Base-by-base conservation (phyloP, 2,329 filamentous ascomycete species). In the Colletotrichum australisinense region DNA sequence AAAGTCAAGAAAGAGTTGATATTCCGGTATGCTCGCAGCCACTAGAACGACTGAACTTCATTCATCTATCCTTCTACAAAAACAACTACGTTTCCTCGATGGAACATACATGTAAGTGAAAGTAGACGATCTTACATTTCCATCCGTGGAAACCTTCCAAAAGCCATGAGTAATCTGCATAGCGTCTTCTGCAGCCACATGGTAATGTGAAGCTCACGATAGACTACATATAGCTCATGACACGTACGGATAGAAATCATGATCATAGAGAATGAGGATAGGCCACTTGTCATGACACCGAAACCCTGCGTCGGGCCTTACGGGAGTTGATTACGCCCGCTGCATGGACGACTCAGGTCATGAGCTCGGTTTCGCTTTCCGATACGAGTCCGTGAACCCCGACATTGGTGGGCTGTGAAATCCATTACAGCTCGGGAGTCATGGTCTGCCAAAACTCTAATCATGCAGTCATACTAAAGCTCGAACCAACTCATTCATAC, bases 1-100 rank as follows among this genome's bases (percentile, higher is more conserved):
- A 7, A 3, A 7, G 14, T 19, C 38, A 42, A 7, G 1, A 7
- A 7, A 2, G 14, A 19, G 0, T 2, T 6, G 7, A 42, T 1
- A 12, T 11, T 35, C 32, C 0, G 11, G 1, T 35, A 12, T 35
- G 0, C 32, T 12, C 11, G 3, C 4, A 35, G 32, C 32, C 32
- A 12, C 11, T 35, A 12, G 11, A 12, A 35, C 5, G 1, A 5
- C 32, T 12, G 32, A 35, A 12, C 5, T 35, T 5, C 11, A 5
- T 3, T 4, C 32, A 35, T 35, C 32, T 12, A 3, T 12, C 32
- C 32, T 32, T 32, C 32, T 35, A 3, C 11, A 4, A n/a, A n/a
- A n/a, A n/a, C n/a, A n/a, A n/a, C n/a, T 35, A 35, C 32, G 32
- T 35, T 12, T 12, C 32, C 11, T 35, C 11, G 0, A 35, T 12